Evolutionary conservation across 1,284 basidiomycete species (phyloP).

Genomic region (Malassezia dermatis): DNA sequence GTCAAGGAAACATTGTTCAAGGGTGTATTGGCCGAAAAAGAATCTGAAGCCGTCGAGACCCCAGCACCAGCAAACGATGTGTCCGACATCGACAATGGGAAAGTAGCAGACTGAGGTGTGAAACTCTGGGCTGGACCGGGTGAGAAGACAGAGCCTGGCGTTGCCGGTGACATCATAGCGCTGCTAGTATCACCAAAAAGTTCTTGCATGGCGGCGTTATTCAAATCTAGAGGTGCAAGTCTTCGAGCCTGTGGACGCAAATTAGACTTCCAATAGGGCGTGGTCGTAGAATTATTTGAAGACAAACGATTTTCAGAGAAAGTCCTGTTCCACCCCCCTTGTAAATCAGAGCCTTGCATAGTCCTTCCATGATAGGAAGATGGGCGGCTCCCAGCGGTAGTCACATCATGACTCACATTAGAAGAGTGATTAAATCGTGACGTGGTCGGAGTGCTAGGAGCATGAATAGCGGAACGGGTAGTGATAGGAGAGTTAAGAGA

Average conservation of each 20-base stretch:
- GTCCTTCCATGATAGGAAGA: not conserved
- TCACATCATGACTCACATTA: not conserved
- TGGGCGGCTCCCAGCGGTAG: not conserved
- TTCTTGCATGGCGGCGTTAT: not conserved
- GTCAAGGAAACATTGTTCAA: not conserved
- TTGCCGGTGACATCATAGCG: not conserved
- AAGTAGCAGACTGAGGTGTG: not conserved
- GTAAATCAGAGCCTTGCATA: not conserved
- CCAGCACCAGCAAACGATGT: not conserved
- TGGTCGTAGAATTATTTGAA: not conserved
- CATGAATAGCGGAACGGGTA: not conserved
- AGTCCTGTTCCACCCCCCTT: not conserved
- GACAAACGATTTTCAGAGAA: not conserved
- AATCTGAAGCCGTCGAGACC: not conserved
- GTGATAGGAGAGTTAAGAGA: not conserved
- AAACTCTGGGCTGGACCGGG: not conserved
- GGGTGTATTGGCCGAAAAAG: not conserved
- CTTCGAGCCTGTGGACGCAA: not conserved
- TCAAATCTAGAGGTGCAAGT: not conserved
- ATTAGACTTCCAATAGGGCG: not conserved
- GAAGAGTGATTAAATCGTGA: not conserved
- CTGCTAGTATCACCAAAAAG: not conserved
- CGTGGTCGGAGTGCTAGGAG: not conserved
- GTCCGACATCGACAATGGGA: not conserved
- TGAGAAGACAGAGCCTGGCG: not conserved